Base-by-base conservation (phyloP, 2,329 filamentous ascomycete genomes). In the Colletotrichum tamarilloi region DNA sequence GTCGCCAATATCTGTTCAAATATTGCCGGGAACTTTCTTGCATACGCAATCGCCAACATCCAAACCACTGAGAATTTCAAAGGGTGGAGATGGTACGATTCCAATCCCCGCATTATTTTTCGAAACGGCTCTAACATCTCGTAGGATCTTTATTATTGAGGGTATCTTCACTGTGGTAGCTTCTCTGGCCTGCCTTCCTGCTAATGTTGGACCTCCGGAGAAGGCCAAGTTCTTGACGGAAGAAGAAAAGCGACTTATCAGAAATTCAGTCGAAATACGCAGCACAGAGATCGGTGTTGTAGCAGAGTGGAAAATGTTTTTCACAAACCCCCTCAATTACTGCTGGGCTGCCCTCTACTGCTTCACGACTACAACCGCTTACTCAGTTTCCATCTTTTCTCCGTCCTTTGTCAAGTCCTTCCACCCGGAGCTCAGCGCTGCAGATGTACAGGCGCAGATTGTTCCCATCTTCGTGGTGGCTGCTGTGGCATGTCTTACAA, bases 131-230 rank as follows among this genome's bases (percentile, higher is more conserved):
- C 63, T 73, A 7, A 66, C 22, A 22, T 30, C 3, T 3, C 6
- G 0, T 26, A 75, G 77, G 80, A 82, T 81, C 19, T 84, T 84
- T 38, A 83, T 83, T n/a, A 79, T 84, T 14, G 82, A 83, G 60
- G 79, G 68, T 22, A 71, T 75, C 5, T 69, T 80, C 19, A 81
- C 79, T 2, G 69, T 77, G 2, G 69, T 75, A 14, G 73, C 77
- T 28, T 72, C 76, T 80, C 57, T 79, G 80, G 8, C 68, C 5
- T 76, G 74, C 55, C 32, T 55, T 8, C 38, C 63, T 12, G 65
- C 75, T 1, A 72, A 74, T 11, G 60, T 75, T 16, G 72, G 75
- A 4, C 72, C 72, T 2, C 75, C 75, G 5, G 24, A 68, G 2
- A 76, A 73, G 11, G 74, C 75, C 4, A 66, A 62, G 1, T 76